Evolutionary conservation across 2,329 filamentous ascomycete genomes (phyloP).

Genomic region (Trichoderma atroviride): DNA sequence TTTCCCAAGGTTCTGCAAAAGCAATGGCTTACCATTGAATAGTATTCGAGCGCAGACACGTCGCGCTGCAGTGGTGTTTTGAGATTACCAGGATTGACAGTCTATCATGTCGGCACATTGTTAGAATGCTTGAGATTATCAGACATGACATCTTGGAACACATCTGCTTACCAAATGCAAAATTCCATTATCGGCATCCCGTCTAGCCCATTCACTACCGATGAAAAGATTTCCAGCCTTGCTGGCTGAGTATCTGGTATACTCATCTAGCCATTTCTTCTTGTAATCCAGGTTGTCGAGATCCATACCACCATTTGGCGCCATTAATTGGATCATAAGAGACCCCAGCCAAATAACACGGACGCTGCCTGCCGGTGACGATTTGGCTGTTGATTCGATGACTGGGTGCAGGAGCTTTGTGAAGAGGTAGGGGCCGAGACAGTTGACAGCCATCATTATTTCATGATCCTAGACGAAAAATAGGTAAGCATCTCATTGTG

Average conservation of each 20-base stretch:
- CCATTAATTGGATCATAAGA: conserved; percentile 22
- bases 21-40: conserved; percentile 1
- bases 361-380: conserved; percentile 30
- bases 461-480: conserved; percentile 31
- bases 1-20: no score
- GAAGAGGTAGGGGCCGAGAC: conserved; percentile 43
- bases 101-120: not conserved
- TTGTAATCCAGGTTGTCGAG: conserved; percentile 34
- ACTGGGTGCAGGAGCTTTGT: conserved; percentile 42
- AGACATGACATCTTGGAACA: not conserved
- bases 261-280: conserved; percentile 9
- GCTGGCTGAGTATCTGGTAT: conserved; percentile 13
- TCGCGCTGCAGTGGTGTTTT: conserved; percentile 37
- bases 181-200: conserved; percentile 26
- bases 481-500: not conserved
- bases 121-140: not conserved
- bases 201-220: conserved; percentile 23
- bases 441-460: conserved; percentile 44
- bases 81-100: conserved; percentile 43
- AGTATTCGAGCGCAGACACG: not conserved
- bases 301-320: conserved; percentile 29
- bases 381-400: conserved; percentile 38
- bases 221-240: conserved; percentile 24
- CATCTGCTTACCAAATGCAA: conserved; percentile 20
- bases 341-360: conserved; percentile 33